Percentiles rank a stretch among this genome's conserved stretches.
phyloP scores from a whole-genome alignment of 2,329 filamentous ascomycete genomes.

The Scedosporium apiospermum region DNA sequence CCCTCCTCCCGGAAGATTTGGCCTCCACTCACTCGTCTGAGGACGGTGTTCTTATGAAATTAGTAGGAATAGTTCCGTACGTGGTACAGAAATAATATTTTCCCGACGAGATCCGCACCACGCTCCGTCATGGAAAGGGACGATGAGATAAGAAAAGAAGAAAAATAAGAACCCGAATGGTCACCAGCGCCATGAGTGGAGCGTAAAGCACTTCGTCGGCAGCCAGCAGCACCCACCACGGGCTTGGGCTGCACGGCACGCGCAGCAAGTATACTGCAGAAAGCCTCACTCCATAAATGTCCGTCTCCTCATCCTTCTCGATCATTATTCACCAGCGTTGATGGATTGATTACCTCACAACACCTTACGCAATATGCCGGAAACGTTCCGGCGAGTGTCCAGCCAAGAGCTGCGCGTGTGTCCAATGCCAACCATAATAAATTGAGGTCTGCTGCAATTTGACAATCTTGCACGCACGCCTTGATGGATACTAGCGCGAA shows the following conservation, averaged over 20 bases:
- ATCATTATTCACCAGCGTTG: no score
- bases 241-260: neutral
- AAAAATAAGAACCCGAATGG: neutral
- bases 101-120: neutral
- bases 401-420: neutral
- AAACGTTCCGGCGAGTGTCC: neutral
- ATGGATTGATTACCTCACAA: neutral
- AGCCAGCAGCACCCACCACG: no score
- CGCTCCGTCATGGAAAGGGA: neutral
- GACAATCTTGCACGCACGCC: neutral
- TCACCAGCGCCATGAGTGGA: neutral
- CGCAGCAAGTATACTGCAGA: neutral
- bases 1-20: neutral
- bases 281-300: no score
- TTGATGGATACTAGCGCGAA: neutral
- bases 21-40: neutral
- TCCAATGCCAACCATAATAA: neutral
- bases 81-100: neutral
- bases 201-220: no score
- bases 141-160: neutral
- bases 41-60: neutral
- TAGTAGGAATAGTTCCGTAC: neutral
- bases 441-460: neutral
- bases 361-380: neutral
- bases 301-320: no score